These are phyloP conservation scores for Botrytis pseudocinerea DNA, from an alignment of 2,329 filamentous ascomycete species.

Conservation along the genomic window DNA sequence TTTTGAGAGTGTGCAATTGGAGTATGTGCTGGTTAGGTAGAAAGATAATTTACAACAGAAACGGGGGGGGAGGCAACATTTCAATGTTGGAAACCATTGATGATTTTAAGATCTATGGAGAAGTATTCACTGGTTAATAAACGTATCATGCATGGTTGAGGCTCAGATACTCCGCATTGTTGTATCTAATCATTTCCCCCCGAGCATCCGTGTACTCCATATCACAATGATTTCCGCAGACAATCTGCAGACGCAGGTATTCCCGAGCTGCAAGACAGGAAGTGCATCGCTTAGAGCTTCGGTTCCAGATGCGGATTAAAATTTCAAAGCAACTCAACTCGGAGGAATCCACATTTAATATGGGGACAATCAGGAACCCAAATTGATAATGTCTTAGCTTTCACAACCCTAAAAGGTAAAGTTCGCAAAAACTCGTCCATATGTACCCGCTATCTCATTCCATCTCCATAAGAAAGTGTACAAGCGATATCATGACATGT, in stretches of 20 bases:
- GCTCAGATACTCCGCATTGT: not conserved
- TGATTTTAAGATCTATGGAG: not conserved
- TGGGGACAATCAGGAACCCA: not conserved
- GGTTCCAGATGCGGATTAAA: not conserved
- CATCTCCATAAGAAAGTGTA: conserved; percentile 6
- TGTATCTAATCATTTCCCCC: not conserved
- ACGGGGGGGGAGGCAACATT: not conserved
- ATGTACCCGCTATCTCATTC: not conserved
- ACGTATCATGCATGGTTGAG: not conserved
- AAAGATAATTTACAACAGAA: not conserved
- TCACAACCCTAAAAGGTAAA: not conserved
- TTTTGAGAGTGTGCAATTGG: not conserved
- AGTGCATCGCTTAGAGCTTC: conserved; percentile 3
- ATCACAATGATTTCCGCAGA: not conserved
- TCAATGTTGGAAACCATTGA: not conserved
- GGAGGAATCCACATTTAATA: not conserved
- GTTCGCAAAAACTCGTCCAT: not conserved
- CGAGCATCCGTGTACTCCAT: not conserved
- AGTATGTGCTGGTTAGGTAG: not conserved
- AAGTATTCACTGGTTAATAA: not conserved
- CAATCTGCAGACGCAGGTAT: not conserved
- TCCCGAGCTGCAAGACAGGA: not conserved
- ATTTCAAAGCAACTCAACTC: not conserved
- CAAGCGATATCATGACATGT: conserved; percentile 12
- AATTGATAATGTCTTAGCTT: conserved; percentile 8